Evolutionary conservation across 148 eudicot species (phyloP), one percentile per base, ranked within the genome.

Genomic region (Dianthus caryophyllus): DNA sequence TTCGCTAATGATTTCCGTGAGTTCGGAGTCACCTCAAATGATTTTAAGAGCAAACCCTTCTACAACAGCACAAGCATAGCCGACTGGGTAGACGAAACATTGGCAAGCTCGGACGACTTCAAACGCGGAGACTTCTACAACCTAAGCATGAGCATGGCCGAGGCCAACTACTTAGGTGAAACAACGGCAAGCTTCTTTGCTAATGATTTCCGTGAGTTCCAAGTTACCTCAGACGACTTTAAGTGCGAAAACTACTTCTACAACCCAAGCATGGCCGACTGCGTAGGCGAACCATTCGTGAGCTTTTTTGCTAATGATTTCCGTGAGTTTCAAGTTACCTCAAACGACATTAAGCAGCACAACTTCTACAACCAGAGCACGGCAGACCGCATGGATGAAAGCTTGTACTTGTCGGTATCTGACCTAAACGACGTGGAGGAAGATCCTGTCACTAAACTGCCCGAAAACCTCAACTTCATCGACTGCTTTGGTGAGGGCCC

Each of bases 211-310:
- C n/a, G 33, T 9, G 7, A 10, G 2, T 15, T 56, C 17, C 18
- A 29, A 27, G 61, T 56, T 7, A 25, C 2, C 27, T 25, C 16
- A 2, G 10, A n/a, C 16, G 64, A 60, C 3, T 18, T 1, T 17
- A n/a, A 60, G 26, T 15, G 8, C 4, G 64, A 33, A 18, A n/a
- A n/a, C n/a, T 0, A 12, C 5, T 29, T 43, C 17, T 57, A 57
- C 27, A 57, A n/a, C 54, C 64, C 44, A n/a, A 44, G 41, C 27
- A 68, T 56, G 72, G 64, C 54, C 2, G 72, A 68, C 1, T 57
- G 18, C 44, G 29, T 68, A 5, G 64, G 64, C n/a, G n/a, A n/a
- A n/a, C n/a, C n/a, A n/a, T n/a, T n/a, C n/a, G n/a, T n/a, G n/a
- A 4, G 2, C 53, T 49, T 41, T 41, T 9, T 15, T 15, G 16